Evolutionary conservation across 345 rosid species (phyloP).

Genomic region (Bruguiera parviflora): DNA sequence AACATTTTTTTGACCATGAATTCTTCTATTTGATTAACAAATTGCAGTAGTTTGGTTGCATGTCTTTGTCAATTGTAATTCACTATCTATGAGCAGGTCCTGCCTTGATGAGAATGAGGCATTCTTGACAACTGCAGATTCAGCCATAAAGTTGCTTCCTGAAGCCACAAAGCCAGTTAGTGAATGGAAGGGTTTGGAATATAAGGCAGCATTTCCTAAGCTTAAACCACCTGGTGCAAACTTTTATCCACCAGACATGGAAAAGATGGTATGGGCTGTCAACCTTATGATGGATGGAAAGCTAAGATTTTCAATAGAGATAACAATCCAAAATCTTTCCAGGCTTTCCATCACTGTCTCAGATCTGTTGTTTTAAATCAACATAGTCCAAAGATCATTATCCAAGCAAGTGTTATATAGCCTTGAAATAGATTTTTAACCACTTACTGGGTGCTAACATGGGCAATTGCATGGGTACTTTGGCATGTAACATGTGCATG

Average conservation of each 20-base stretch:
- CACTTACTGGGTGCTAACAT: too few species aligned
- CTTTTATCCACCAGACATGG: constrained; percentile 97
- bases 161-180: constrained; percentile 54
- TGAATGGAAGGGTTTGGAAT: constrained; percentile 94
- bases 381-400: too few species aligned
- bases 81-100: constrained; percentile 56
- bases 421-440: too few species aligned
- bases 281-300: constrained; percentile 2
- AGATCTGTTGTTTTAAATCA: too few species aligned
- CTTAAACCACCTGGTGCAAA: constrained; percentile 88
- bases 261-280: constrained; percentile 54
- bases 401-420: too few species aligned
- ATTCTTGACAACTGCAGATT: constrained; percentile 83
- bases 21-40: too few species aligned
- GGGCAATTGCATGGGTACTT: too few species aligned
- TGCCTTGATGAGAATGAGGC: constrained; percentile 85
- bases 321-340: too few species aligned
- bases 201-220: constrained; percentile 73
- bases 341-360: too few species aligned
- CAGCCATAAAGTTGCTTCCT: constrained; percentile 70
- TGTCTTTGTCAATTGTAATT: constrained; percentile 5
- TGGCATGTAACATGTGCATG: too few species aligned
- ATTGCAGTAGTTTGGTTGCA: background rate
- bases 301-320: background rate
- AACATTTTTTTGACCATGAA: too few species aligned